Percentiles rank a stretch among this genome's conserved stretches.
phyloP scores from a whole-genome alignment of 2,329 filamentous ascomycete species.

The Colletotrichum eremochloae region DNA sequence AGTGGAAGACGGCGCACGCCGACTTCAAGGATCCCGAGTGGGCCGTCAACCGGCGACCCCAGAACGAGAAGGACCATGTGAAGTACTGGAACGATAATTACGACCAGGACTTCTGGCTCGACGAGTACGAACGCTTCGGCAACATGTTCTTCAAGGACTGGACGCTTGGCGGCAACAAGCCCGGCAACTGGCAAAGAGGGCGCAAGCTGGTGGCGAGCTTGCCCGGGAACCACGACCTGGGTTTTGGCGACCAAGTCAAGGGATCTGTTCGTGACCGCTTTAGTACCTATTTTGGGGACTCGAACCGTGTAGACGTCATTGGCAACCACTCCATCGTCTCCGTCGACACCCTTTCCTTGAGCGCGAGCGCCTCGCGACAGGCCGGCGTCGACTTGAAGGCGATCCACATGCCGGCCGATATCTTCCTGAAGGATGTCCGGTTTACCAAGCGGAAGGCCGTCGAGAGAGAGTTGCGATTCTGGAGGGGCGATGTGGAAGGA shows the following conservation, averaged over 20 bases:
- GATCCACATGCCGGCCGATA: conserved; percentile 81
- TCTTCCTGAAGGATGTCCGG: conserved; percentile 80
- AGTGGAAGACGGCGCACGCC: conserved; percentile 84
- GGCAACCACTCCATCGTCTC: conserved; percentile 97
- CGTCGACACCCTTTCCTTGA: conserved; percentile 89
- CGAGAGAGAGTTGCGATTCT: conserved; percentile 75
- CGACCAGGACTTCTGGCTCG: conserved; percentile 85
- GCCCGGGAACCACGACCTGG: conserved; percentile 95
- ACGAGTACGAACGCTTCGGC: conserved; percentile 89
- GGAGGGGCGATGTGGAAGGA: conserved; percentile 71
- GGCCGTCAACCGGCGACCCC: conserved; percentile 65
- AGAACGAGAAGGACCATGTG: conserved; percentile 66
- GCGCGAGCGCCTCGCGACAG: conserved; percentile 72
- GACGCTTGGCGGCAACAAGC: conserved; percentile 66
- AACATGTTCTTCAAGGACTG: conserved; percentile 84
- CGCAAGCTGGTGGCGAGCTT: conserved; percentile 86
- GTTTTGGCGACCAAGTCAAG: conserved; percentile 89
- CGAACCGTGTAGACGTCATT: conserved; percentile 91
- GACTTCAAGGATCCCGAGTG: conserved; percentile 71
- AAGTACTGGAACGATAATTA: conserved; percentile 81
- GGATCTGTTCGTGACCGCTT: conserved; percentile 85
- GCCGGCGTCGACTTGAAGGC: conserved; percentile 65
- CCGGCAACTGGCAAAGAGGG: conserved; percentile 72
- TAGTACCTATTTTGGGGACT: conserved; percentile 87
- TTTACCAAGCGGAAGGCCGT: conserved; percentile 76